Base-by-base conservation (phyloP, 768 basidiomycete genomes). In the Leccinum subgranulosum region DNA sequence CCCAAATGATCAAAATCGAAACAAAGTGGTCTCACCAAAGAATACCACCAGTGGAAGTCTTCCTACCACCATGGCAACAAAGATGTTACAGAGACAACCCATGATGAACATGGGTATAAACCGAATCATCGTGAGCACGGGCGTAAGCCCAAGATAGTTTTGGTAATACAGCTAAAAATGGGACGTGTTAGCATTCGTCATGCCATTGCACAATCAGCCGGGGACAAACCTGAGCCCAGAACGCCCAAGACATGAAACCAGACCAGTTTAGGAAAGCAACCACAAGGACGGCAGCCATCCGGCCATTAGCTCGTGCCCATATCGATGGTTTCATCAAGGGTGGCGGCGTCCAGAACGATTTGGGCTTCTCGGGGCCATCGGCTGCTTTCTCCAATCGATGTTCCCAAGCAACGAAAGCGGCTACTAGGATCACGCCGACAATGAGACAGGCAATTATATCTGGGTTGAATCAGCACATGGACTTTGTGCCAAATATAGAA, bases 371-470 rank as follows among this genome's bases (percentile, higher is more conserved):
- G 3, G 62, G 67, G 0, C 33, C 47, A 17, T 57, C 56, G 0
- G 53, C 54, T 12, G 60, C 58, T 6, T 64, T 63, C 46, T 88
- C 87, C 28, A 94, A 75, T 64, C 81, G 77, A 50, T 73, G 64
- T 62, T 93, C 85, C 88, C 89, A 94, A 28, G 69, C 59, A 47
- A 88, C 54, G 75, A 93, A 94, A 1, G 73, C 49, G 2, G 64
- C 69, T 14, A 88, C 56, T 17, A 91, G 63, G 23, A 85, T 10
- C 3, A 90, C 71, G 3, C 87, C 86, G 17, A 88, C 33, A 50
- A 90, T 70, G 29, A 93, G 75, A 6, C 87, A 78, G 3, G 77
- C 84, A 51, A 93, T 85, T 61, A 93, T 90, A 67, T 92, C 90
- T 81, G 49, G 19, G 1, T 23, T 10, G 33, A 47, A 52, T 54